These are phyloP conservation scores for Arxiozyma slooffiae DNA, from an alignment of 1,139 yeast species.

Conservation along the genomic window DNA sequence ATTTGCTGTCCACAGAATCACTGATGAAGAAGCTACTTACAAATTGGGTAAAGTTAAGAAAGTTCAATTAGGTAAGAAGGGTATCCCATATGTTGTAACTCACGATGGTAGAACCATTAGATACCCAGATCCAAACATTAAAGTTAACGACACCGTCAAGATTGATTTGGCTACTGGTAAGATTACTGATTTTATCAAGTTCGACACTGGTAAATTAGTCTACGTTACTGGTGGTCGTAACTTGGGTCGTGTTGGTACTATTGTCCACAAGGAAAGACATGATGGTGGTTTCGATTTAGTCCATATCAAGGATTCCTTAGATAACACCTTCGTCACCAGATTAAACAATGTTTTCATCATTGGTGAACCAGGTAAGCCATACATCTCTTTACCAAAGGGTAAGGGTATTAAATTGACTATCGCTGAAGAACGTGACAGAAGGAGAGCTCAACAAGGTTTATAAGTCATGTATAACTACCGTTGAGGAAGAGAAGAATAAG, in stretches of 20 bases:
- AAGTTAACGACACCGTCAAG: slow-evolving; percentile 95
- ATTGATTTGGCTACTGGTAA: slow-evolving; percentile 93
- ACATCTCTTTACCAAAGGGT: slow-evolving; percentile 98
- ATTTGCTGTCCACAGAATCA: slow-evolving; percentile 98
- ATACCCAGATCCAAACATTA: slow-evolving; percentile 96
- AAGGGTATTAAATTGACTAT: slow-evolving; percentile 98
- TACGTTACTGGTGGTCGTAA: slow-evolving; percentile 99
- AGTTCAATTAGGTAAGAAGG: slow-evolving; percentile 96
- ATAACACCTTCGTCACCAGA: slow-evolving; percentile 98
- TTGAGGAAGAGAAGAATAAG: background rate
- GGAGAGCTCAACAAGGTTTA: slow-evolving; percentile 60
- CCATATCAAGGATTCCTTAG: slow-evolving; percentile 95
- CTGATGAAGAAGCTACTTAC: slow-evolving; percentile 96
- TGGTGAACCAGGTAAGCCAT: slow-evolving; percentile 97
- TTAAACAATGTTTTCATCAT: slow-evolving; percentile 91
- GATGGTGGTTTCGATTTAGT: slow-evolving; percentile 99
- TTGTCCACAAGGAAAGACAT: slow-evolving; percentile 97
- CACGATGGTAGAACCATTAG: slow-evolving; percentile 99
- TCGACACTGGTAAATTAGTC: slow-evolving; percentile 90
- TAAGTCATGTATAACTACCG: slow-evolving; percentile 14
- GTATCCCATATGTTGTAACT: slow-evolving; percentile 94
- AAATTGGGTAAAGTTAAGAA: slow-evolving; percentile 96
- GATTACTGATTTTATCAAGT: slow-evolving; percentile 83
- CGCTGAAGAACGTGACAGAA: slow-evolving; percentile 99
- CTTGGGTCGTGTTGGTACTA: slow-evolving; percentile 99